A percentile compares a stretch with the other conserved stretches of the same genome.
Evolutionary conservation across 139 green algal genomes (phyloP).

Genomic region (Protoeuglena noctilucae): DNA sequence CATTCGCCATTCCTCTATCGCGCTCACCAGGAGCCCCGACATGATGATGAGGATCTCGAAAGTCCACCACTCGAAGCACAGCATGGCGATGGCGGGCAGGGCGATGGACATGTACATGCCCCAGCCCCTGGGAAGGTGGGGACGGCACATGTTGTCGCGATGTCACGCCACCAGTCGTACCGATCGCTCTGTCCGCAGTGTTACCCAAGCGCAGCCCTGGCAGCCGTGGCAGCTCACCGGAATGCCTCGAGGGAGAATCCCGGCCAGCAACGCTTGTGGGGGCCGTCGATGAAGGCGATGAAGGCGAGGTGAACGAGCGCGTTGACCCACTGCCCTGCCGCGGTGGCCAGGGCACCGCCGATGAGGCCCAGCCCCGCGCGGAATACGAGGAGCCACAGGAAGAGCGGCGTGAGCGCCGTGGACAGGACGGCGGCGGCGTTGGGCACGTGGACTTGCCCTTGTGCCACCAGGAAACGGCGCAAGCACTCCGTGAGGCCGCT

Average conservation of each 20-base stretch:
- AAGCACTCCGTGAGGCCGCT: neutral
- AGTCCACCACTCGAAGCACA: slow-evolving; percentile 56
- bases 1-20: too few relatives aligned
- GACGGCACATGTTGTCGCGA: too few relatives aligned
- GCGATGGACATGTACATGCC: slow-evolving; percentile 36
- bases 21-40: neutral
- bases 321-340: neutral
- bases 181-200: too few relatives aligned
- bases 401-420: neutral
- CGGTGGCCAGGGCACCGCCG: too few relatives aligned
- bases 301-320: neutral
- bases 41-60: slow-evolving; percentile 42
- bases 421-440: too few relatives aligned
- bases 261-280: neutral
- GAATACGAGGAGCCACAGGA: neutral
- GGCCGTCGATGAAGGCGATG: neutral
- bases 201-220: too few relatives aligned
- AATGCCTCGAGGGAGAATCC: neutral
- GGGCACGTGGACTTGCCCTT: too few relatives aligned
- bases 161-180: too few relatives aligned
- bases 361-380: neutral
- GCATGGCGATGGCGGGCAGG: slow-evolving; percentile 44
- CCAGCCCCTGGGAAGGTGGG: too few relatives aligned
- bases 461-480: neutral
- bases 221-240: too few relatives aligned